Conservation (phyloP, 371 early-diverging fungal genomes). For the Chytridiales sp. region DNA sequence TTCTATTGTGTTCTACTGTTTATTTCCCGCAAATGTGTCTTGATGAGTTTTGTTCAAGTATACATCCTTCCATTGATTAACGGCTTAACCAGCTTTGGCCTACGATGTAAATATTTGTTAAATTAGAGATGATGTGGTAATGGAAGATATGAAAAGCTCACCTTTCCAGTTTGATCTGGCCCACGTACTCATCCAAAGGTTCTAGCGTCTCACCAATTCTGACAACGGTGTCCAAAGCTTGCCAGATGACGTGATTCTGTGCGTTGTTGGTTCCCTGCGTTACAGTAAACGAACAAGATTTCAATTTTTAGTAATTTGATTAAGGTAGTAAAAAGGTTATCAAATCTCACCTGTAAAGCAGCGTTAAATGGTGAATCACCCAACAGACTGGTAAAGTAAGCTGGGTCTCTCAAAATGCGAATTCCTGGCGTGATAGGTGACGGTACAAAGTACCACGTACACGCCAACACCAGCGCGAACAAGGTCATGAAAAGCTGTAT, state of each 20-base stretch:
- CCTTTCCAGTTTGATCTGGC: constrained; percentile 1
- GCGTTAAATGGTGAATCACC: constrained; percentile 6
- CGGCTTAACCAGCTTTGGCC: constrained; percentile 8
- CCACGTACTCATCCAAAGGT: constrained; percentile 6
- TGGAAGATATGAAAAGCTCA: background rate
- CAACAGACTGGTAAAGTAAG: constrained; percentile 15
- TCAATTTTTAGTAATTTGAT: too few species aligned
- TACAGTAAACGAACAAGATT: too few species aligned
- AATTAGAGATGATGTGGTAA: background rate
- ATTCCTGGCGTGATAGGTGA: constrained; percentile 8
- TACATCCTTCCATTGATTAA: constrained; percentile 15
- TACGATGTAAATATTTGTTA: background rate
- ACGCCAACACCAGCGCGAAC: background rate
- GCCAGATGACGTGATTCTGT: constrained; percentile 28
- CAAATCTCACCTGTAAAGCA: too few species aligned
- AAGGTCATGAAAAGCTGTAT: constrained; percentile 14
- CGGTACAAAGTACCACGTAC: background rate
- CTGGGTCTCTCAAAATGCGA: constrained; percentile 2
- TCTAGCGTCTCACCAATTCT: constrained; percentile 31
- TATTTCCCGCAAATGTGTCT: too few species aligned
- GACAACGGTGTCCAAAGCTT: constrained; percentile 26
- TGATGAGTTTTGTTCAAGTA: background rate
- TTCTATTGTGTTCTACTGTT: too few species aligned
- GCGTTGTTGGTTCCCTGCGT: constrained; percentile 18
- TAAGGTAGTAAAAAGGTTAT: too few species aligned